Evolutionary conservation across 306 rosid species (phyloP), one percentile per base, ranked within the genome.

Genomic region (Quercus aquifolioides): DNA sequence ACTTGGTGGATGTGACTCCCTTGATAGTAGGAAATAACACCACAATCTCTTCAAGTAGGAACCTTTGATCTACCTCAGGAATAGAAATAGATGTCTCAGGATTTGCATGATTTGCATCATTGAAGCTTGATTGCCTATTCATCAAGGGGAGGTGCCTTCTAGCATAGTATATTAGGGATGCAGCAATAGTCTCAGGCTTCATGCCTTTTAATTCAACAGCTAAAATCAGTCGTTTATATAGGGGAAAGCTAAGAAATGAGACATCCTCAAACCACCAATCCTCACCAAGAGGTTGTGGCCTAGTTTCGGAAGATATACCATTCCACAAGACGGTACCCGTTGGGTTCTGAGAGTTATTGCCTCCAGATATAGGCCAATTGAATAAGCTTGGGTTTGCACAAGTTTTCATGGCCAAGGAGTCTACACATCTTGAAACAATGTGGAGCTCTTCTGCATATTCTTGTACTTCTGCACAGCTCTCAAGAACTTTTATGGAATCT

Each of bases 251-350:
- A 33, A 94, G 84, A 56, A 84, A 82, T 78, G 90, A 92, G 30
- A 92, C 86, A 71, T 94, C 98, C 79, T 90, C 96, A 26, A 80
- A 84, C 97, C 97, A 94, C 98, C 98, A 94, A 35, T 85, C 86
- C 43, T 89, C 90, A 6, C 82, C 83, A 5, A 63, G 35, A 33
- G 73, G 18, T 15, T 78, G 82, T 10, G 85, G 84, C 84, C 86
- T 90, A 35, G 68, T 33, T 23, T 84, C 83, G 0, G 90, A 76
- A 74, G 82, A 78, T 51, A 88, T 85, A 74, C 87, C 92, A 76
- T 88, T 90, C 94, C 88, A 88, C 55, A 80, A 65, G 54, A 63
- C 83, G 30, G 80, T 54, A 12, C 83, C 83, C 17, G 55, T 79
- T 23, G 84, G 83, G 81, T 58, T 78, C 55, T 84, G 87, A 5